These are phyloP conservation scores for Piper betle DNA, from an alignment of 164 flowering plant species.

Conservation along the genomic window DNA sequence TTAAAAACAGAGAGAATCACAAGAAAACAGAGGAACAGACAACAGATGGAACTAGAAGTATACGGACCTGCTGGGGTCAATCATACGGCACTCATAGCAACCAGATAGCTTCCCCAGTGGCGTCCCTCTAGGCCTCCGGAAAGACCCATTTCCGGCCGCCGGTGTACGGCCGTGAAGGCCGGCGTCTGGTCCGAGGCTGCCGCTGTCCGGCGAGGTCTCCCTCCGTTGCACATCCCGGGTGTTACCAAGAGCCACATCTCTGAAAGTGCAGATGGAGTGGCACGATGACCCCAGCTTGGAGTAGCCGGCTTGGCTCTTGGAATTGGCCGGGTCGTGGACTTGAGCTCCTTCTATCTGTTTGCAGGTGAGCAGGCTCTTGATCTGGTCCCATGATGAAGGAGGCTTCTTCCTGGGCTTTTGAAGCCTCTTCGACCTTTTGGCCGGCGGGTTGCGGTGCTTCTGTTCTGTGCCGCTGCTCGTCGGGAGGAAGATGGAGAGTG, in stretches of 20 bases:
- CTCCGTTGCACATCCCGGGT: slow-evolving; percentile 72
- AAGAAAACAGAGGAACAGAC: not conserved
- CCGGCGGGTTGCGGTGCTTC: slow-evolving; percentile 7
- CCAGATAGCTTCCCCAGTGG: slow-evolving; percentile 29
- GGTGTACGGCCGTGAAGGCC: slow-evolving; percentile 33
- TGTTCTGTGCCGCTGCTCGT: slow-evolving; percentile 15
- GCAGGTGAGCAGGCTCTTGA: slow-evolving; percentile 78
- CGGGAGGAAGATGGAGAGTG: slow-evolving; percentile 37
- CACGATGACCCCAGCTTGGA: slow-evolving; percentile 57
- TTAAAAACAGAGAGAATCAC: not conserved
- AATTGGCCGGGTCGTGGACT: slow-evolving; percentile 42
- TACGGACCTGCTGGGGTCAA: slow-evolving; percentile 25
- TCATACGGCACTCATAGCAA: slow-evolving; percentile 26
- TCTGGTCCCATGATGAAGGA: slow-evolving; percentile 81
- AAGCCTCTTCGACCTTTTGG: slow-evolving; percentile 22
- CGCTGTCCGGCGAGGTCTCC: slow-evolving; percentile 73
- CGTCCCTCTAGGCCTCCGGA: slow-evolving; percentile 35
- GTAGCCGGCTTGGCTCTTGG: slow-evolving; percentile 17
- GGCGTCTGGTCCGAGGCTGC: slow-evolving; percentile 46
- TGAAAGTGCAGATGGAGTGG: slow-evolving; percentile 62
- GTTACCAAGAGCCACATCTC: slow-evolving; percentile 71
- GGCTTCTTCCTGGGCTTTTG: slow-evolving; percentile 10
- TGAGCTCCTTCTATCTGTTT: slow-evolving; percentile 48
- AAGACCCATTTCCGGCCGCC: slow-evolving; percentile 9
- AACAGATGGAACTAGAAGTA: not conserved